Evolutionary conservation across 140 eudicot genomes (phyloP), one percentile per base, ranked within the genome.

Genomic region (Ambrosia hybrid): DNA sequence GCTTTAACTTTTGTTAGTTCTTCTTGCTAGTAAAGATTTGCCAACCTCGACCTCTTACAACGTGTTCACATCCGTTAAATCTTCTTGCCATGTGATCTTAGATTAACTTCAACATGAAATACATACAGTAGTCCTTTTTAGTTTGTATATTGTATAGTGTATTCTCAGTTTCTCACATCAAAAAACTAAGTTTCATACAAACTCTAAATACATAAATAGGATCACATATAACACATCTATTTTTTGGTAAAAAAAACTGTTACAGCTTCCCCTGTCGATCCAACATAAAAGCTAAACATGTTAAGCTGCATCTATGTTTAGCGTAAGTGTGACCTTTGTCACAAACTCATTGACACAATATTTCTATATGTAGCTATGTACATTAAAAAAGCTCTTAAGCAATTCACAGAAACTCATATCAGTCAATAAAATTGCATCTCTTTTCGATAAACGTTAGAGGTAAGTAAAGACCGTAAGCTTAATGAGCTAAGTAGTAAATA

Each of bases 251-350:
- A n/a, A n/a, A n/a, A n/a, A n/a, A n/a, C n/a, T n/a, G n/a, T n/a
- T n/a, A n/a, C n/a, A n/a, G n/a, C n/a, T n/a, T n/a, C 61, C 34
- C 36, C 34, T 0, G 12, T 7, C 11, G 26, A 52, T 84, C 73
- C 51, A 56, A 64, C 43, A 73, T 2, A 73, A 59, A 33, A 59
- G 12, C 65, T 16, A 2, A 16, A 16, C 33, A 15, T 43, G 48
- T 43, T 43, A 43, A 43, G 48, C 48, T 43, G 9, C 48, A 43
- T 6, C 2, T 43, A 43, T 43, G 48, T 43, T 43, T 43, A 43
- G 48, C 48, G 2, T 43, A 43, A 43, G 48, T 43, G 10, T 6
- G 10, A 10, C 48, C 48, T 43, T 43, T 43, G 48, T 43, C 9
- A 43, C 48, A 43, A 43, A 43, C 48, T 43, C 60, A 5, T 15